Evolutionary conservation across 805 yeast species (phyloP).

Genomic region (Suhomyces sp.): DNA sequence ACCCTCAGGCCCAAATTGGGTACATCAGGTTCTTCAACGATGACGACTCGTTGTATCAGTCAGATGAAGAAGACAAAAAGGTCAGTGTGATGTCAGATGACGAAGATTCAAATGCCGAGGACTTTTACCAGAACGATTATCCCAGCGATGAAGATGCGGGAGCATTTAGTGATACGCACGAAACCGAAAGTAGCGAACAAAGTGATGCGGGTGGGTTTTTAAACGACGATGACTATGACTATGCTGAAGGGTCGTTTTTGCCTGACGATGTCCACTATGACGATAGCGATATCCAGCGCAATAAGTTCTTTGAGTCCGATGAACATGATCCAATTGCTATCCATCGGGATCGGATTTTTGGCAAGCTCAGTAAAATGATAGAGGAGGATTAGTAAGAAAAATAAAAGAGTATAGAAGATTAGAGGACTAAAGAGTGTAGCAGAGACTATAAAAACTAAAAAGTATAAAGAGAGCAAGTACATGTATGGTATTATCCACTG

Average conservation of each 20-base stretch:
- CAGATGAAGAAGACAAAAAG: slow-evolving; percentile 36
- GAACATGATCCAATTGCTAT: slow-evolving; percentile 58
- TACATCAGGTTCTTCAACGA: slow-evolving; percentile 56
- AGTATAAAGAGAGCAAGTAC: too few species aligned
- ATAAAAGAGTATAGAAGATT: too few species aligned
- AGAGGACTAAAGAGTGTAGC: too few species aligned
- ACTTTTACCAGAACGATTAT: slow-evolving; percentile 86
- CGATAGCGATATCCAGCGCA: slow-evolving; percentile 33
- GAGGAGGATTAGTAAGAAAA: too few species aligned
- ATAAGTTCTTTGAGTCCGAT: slow-evolving; percentile 56
- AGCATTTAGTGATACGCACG: slow-evolving; percentile 21
- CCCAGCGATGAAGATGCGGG: slow-evolving; percentile 88
- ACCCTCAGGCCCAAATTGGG: slow-evolving; percentile 50
- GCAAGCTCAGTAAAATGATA: slow-evolving; percentile 54
- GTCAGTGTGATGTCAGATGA: slow-evolving; percentile 52
- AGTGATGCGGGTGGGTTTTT: background rate
- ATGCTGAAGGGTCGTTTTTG: slow-evolving; percentile 6
- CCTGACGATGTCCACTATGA: slow-evolving; percentile 10
- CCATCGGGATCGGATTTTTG: slow-evolving; percentile 63
- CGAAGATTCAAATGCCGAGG: slow-evolving; percentile 89
- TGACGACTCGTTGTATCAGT: slow-evolving; percentile 36
- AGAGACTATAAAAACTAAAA: too few species aligned
- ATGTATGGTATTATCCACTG: too few species aligned
- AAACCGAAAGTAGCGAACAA: slow-evolving; percentile 20
- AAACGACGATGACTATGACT: slow-evolving; percentile 8